Evolutionary conservation across 2,329 filamentous ascomycete genomes (phyloP).

Genomic region (Cladobotryum protrusum): DNA sequence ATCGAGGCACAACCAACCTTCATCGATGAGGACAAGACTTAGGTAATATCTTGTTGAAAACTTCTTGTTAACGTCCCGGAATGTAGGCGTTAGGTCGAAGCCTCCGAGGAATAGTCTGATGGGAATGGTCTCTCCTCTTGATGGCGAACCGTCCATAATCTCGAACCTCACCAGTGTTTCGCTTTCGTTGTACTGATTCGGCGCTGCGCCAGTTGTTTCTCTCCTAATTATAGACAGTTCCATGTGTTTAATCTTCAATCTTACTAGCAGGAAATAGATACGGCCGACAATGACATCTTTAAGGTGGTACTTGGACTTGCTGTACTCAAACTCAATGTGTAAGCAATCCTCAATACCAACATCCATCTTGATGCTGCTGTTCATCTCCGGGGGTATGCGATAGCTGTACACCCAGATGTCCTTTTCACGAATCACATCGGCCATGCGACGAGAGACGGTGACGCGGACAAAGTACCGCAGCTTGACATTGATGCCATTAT

Average conservation of each 20-base stretch:
- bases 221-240: constrained; percentile 95
- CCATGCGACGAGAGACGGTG: constrained; percentile 93
- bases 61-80: constrained; percentile 99
- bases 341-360: constrained; percentile 98
- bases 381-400: constrained; percentile 95
- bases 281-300: constrained; percentile 98
- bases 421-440: constrained; percentile 96
- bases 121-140: constrained; percentile 87
- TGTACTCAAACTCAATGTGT: constrained; percentile 99
- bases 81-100: constrained; percentile 95
- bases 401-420: constrained; percentile 99
- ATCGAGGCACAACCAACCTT: constrained; percentile 52
- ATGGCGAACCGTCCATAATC: constrained; percentile 99
- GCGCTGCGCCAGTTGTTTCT: constrained; percentile 92
- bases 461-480: constrained; percentile 97
- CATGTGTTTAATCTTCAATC: constrained; percentile 99
- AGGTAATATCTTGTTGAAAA: constrained; percentile 98
- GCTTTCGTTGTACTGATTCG: constrained; percentile 99
- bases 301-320: constrained; percentile 97
- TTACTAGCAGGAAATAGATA: constrained; percentile 95
- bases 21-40: constrained; percentile 90
- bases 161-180: constrained; percentile 97
- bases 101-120: constrained; percentile 95
- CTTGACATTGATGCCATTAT: constrained; percentile 99
- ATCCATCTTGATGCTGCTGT: constrained; percentile 99